Percentiles rank a stretch among this genome's conserved stretches.
phyloP scores from a whole-genome alignment of 164 flowering plant genomes.

The Brasenia schreberi region DNA sequence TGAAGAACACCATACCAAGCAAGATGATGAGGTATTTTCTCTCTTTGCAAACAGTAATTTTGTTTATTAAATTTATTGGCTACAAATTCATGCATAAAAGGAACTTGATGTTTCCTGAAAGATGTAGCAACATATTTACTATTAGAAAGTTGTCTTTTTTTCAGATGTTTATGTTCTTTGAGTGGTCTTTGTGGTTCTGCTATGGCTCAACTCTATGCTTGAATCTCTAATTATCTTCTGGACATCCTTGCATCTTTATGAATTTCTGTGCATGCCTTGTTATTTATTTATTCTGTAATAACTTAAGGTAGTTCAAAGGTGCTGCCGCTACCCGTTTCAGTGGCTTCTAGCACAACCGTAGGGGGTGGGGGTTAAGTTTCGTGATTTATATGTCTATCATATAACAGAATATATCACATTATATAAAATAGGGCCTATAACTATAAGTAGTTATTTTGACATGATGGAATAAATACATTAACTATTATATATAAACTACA shows the following conservation, averaged over 20 bases:
- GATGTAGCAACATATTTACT: neutral
- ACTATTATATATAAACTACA: no score
- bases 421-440: no score
- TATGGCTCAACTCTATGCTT: neutral
- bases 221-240: neutral
- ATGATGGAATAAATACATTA: no score
- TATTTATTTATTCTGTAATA: no score
- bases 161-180: neutral
- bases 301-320: no score
- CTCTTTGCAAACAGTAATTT: neutral
- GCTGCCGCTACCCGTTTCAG: neutral
- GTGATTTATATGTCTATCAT: neutral
- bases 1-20: slow-evolving; percentile 40
- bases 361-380: neutral
- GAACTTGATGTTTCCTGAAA: neutral
- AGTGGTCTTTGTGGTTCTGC: neutral
- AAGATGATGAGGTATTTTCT: slow-evolving; percentile 54
- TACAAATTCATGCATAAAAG: neutral
- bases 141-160: neutral
- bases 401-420: no score
- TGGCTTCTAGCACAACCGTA: neutral
- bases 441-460: no score
- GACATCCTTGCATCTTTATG: no score
- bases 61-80: neutral
- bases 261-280: no score